Evolutionary conservation across 495 filamentous ascomycete species (phyloP), one percentile per base, ranked within the genome.

Genomic region (Penicillium malachiteum): DNA sequence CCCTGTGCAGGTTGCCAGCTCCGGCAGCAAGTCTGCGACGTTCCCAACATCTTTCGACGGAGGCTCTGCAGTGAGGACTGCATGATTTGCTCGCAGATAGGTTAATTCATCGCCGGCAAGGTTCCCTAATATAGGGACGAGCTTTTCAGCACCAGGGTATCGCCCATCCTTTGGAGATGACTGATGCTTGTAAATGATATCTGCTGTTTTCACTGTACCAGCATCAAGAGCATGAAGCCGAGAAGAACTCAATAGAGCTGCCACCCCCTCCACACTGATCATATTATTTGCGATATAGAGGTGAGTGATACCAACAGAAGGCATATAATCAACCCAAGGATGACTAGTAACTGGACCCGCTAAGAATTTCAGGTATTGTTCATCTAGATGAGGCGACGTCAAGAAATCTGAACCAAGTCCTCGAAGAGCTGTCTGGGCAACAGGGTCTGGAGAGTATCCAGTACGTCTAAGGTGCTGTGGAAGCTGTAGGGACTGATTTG

Each of bases 271-370:
- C 1, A 83, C 77, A 13, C 79, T 82, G 37, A 88, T 71, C 8
- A 70, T 71, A 54, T 88, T 88, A 35, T 83, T 71, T 26, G 82
- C 71, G 17, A 85, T 77, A 60, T 81, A 82, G 7, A 86, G 71
- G 66, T 86, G 83, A 0, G 82, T 85, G 32, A 86, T 78, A 3
- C 83, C 83, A 5, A 65, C 64, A 57, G 75, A 64, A n/a, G 77
- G 66, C 7, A 81, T 57, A 52, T 81, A 76, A 45, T 85, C 81
- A 33, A 84, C 74, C 57, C 80, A 78, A 34, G 79, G 72, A 37
- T 80, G 72, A 16, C 71, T 76, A 26, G 80, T 70, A 31, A 78
- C 67, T 6, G 76, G 75, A n/a, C 66, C 70, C 0, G 80, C 80
- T 11, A 86, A 68, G 8, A 75, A 62, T 46, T 71, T 77, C 8